Conservation (phyloP, 148 eudicot genomes). For the Linanthus parryae region DNA sequence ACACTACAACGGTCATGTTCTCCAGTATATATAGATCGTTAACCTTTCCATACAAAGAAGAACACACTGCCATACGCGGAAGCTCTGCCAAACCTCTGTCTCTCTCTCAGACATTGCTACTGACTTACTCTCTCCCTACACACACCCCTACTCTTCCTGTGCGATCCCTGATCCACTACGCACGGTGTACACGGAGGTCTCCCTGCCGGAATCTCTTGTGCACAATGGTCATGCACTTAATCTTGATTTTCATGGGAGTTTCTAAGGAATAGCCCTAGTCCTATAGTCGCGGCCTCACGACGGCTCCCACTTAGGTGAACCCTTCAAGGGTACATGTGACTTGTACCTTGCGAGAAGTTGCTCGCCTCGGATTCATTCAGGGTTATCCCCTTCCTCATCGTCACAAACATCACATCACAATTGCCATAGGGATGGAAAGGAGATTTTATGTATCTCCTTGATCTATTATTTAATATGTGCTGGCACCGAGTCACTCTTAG, state of each 20-base stretch:
- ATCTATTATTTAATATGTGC: too few species aligned
- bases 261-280: neutral
- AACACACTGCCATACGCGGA: too few species aligned
- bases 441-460: neutral
- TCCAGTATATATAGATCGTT: too few species aligned
- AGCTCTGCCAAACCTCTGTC: too few species aligned
- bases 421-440: neutral
- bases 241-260: neutral
- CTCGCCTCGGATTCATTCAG: neutral
- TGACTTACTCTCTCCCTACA: too few species aligned
- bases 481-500: neutral
- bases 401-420: neutral
- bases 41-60: too few species aligned
- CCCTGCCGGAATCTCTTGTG: too few species aligned
- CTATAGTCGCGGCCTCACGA: neutral
- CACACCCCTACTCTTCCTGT: too few species aligned
- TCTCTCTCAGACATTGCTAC: too few species aligned
- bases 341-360: neutral
- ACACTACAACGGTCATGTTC: too few species aligned
- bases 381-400: neutral
- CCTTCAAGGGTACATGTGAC: neutral
- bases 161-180: too few species aligned
- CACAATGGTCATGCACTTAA: neutral
- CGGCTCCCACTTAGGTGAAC: neutral
- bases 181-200: too few species aligned